A percentile compares a stretch with the other conserved stretches of the same genome.
Conservation (phyloP, 768 basidiomycete species). For the Mycena venus region DNA sequence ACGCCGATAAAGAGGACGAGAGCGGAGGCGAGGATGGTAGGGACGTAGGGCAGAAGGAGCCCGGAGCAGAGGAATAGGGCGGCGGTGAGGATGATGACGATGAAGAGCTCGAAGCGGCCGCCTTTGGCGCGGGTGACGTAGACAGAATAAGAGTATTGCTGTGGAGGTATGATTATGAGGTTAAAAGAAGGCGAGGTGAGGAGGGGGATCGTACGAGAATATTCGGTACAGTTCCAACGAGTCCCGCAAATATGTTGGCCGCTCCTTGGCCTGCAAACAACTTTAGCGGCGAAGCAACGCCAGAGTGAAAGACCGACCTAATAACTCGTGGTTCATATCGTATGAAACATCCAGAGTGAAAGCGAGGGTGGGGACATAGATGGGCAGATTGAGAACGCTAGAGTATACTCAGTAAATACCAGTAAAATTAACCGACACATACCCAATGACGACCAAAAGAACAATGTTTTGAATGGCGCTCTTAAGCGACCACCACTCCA, state of each 20-base stretch:
- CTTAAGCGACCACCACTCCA: constrained; percentile 39
- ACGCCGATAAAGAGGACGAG: constrained; percentile 41
- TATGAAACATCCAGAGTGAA: constrained; percentile 39
- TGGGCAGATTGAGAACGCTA: constrained; percentile 39
- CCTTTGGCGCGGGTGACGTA: constrained; percentile 41
- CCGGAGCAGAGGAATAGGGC: constrained; percentile 35
- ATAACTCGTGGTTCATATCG: constrained; percentile 41
- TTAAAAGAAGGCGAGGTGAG: no score
- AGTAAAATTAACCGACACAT: background rate
- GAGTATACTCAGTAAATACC: background rate
- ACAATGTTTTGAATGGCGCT: constrained; percentile 36
- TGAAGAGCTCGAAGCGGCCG: constrained; percentile 37
- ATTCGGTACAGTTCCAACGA: constrained; percentile 38
- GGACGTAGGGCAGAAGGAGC: constrained; percentile 37
- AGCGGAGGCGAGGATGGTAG: constrained; percentile 39
- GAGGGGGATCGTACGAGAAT: constrained; percentile 29
- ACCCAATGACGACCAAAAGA: constrained; percentile 40
- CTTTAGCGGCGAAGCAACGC: background rate
- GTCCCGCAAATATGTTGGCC: constrained; percentile 37
- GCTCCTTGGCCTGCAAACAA: constrained; percentile 31
- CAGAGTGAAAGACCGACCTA: constrained; percentile 13
- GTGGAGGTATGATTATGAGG: no score
- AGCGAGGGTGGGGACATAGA: constrained; percentile 39
- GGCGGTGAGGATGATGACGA: constrained; percentile 32
- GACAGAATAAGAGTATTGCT: constrained; percentile 38